Percentiles rank a stretch among this genome's conserved stretches.
phyloP scores from a whole-genome alignment of 2,329 filamentous ascomycete species.

The Cyanodermella asteris region DNA sequence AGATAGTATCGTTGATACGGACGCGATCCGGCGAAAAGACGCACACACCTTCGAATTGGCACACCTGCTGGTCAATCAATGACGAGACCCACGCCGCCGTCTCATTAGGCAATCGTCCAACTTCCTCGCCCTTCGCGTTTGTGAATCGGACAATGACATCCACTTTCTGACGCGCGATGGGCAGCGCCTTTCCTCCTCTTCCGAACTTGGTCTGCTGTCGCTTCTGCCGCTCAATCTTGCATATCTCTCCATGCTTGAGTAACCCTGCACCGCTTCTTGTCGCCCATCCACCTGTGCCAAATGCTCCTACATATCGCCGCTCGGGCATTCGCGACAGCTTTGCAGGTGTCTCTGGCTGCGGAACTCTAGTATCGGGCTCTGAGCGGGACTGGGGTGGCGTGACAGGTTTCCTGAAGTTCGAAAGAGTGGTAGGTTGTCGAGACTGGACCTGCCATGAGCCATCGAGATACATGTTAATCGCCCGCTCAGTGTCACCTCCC shows the following conservation, averaged over 20 bases:
- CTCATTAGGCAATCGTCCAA: conserved; percentile 73
- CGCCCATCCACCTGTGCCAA: conserved; percentile 80
- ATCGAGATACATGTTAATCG: conserved; percentile 43
- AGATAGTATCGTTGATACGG: conserved; percentile 83
- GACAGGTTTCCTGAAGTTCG: conserved; percentile 1
- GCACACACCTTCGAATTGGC: conserved; percentile 66
- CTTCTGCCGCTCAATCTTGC: conserved; percentile 72
- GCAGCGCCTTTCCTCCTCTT: conserved; percentile 23
- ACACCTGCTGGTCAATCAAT: conserved; percentile 74
- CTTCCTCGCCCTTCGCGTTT: conserved; percentile 53
- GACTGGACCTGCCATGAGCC: conserved; percentile 41
- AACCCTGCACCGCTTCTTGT: conserved; percentile 60
- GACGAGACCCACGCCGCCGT: conserved; percentile 80
- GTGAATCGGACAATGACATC: conserved; percentile 89
- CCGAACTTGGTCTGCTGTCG: conserved; percentile 31
- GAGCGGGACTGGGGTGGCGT: conserved; percentile 2
- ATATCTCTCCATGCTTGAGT: conserved; percentile 58
- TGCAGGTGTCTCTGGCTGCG: conserved; percentile 2
- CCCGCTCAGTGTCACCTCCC: conserved; percentile 32
- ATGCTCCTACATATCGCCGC: conserved; percentile 66
- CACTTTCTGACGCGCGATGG: conserved; percentile 39
- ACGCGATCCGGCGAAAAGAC: conserved; percentile 74
- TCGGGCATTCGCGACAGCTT: conserved; percentile 24
- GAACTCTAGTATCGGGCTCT: conserved; percentile 3
- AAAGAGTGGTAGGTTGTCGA: no score